phyloP scores from a whole-genome alignment of 1,284 basidiomycete genomes.

The Takashimella tepidaria region DNA sequence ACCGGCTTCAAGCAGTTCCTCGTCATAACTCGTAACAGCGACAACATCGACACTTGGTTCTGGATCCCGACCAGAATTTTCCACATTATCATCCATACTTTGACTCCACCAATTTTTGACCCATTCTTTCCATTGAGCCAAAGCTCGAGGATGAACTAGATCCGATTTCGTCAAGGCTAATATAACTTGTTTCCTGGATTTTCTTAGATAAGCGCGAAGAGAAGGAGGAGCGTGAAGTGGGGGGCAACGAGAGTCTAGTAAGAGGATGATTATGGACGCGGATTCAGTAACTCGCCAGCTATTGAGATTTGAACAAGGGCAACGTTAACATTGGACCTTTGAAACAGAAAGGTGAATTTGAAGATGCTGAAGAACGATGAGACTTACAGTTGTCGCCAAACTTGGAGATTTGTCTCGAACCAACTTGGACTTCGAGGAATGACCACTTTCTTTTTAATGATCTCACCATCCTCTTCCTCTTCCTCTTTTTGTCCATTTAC shows the following conservation, averaged over 20 bases:
- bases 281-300: conserved; percentile 85
- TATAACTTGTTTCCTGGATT: conserved; percentile 56
- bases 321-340: not conserved
- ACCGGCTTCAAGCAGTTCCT: conserved; percentile 46
- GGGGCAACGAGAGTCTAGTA: conserved; percentile 82
- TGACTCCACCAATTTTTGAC: conserved; percentile 53
- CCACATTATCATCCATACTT: conserved; percentile 20
- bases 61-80: conserved; percentile 3
- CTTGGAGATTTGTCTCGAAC: conserved; percentile 83
- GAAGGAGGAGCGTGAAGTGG: conserved; percentile 56
- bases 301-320: not conserved
- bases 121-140: conserved; percentile 64
- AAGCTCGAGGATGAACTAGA: conserved; percentile 58
- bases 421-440: conserved; percentile 52
- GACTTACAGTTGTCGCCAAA: conserved; percentile 74
- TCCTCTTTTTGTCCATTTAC: conserved; percentile 21
- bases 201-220: conserved; percentile 50
- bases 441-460: not conserved
- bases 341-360: conserved; percentile 9
- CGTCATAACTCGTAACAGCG: conserved; percentile 65
- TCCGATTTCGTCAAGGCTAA: conserved; percentile 81
- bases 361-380: not conserved
- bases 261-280: conserved; percentile 73
- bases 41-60: conserved; percentile 52
- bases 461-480: conserved; percentile 49